Conservation (phyloP, 2,329 filamentous ascomycete species). For the Didymella exigua region DNA sequence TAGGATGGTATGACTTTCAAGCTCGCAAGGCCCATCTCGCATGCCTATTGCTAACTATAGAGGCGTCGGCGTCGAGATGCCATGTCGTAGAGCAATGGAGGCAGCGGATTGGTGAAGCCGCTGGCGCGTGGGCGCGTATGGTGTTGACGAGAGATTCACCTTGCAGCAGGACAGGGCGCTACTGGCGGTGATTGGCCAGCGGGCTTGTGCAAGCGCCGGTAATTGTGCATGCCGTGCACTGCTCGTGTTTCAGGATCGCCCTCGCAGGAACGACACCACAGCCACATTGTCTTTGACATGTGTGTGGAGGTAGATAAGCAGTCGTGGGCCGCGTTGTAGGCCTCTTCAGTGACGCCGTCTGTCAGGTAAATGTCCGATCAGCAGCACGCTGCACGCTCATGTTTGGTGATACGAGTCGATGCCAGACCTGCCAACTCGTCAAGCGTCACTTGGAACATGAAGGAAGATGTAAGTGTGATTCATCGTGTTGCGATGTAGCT, state of each 20-base stretch:
- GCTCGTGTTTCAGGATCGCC: conserved; percentile 31
- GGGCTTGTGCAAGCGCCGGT: conserved; percentile 34
- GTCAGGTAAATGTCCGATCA: neutral
- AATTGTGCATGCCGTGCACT: conserved; percentile 31
- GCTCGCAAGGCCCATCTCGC: conserved; percentile 6
- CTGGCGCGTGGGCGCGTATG: conserved; percentile 40
- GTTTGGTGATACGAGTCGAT: neutral
- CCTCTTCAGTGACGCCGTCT: neutral
- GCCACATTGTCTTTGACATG: conserved; percentile 17
- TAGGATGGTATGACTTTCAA: conserved; percentile 39
- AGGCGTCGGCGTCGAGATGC: conserved; percentile 32
- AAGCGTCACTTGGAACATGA: neutral
- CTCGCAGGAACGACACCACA: conserved; percentile 17
- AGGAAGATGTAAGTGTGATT: too few species aligned
- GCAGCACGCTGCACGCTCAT: neutral
- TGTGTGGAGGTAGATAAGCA: conserved; percentile 7
- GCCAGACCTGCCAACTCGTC: neutral
- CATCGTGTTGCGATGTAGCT: too few species aligned
- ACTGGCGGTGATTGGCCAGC: conserved; percentile 32
- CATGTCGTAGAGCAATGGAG: conserved; percentile 33
- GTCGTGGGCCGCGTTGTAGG: neutral
- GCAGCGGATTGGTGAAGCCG: conserved; percentile 39
- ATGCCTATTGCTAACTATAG: conserved; percentile 39
- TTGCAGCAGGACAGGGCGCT: conserved; percentile 32
- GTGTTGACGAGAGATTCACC: conserved; percentile 39